phyloP scores from a whole-genome alignment of 31 red algal genomes.

The Asparagopsis taxiformis region DNA sequence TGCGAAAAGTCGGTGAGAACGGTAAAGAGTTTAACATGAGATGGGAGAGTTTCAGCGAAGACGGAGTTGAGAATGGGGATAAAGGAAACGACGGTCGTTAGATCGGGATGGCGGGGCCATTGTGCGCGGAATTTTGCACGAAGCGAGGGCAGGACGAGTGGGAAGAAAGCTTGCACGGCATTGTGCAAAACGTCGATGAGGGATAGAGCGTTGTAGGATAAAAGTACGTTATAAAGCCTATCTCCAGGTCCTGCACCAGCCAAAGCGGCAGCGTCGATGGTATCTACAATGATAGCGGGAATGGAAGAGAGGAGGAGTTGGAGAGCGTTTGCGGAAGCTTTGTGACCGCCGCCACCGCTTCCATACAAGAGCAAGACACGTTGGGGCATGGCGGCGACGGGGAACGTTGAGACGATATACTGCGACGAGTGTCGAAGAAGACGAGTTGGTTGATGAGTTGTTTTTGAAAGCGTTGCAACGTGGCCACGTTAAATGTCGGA shows the following conservation, averaged over 20 bases:
- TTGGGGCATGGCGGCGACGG: constrained; percentile 25
- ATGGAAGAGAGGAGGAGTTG: constrained; percentile 1
- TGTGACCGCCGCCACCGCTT: constrained; percentile 77
- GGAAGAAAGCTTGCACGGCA: constrained; percentile 21
- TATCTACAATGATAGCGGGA: constrained; percentile 7
- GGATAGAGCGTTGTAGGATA: constrained; percentile 37
- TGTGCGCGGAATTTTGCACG: constrained; percentile 30
- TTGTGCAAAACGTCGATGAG: constrained; percentile 53
- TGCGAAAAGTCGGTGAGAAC: constrained; percentile 78
- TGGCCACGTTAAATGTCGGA: too few relatives aligned
- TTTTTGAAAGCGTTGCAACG: too few relatives aligned
- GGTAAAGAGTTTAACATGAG: constrained; percentile 39
- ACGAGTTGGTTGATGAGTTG: neutral
- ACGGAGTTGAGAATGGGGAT: constrained; percentile 43
- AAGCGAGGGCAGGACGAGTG: constrained; percentile 1
- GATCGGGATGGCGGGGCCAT: neutral
- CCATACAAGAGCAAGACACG: constrained; percentile 71
- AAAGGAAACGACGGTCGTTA: constrained; percentile 28
- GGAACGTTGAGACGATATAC: neutral
- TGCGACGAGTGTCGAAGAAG: neutral
- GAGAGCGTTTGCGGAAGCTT: constrained; percentile 62
- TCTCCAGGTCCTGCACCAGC: constrained; percentile 58
- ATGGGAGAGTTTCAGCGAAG: constrained; percentile 26
- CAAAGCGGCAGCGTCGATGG: constrained; percentile 37
- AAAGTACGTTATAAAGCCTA: constrained; percentile 61